These are phyloP conservation scores for Linaria vulgaris DNA, from an alignment of 257 asterid genomes.

Conservation along the genomic window DNA sequence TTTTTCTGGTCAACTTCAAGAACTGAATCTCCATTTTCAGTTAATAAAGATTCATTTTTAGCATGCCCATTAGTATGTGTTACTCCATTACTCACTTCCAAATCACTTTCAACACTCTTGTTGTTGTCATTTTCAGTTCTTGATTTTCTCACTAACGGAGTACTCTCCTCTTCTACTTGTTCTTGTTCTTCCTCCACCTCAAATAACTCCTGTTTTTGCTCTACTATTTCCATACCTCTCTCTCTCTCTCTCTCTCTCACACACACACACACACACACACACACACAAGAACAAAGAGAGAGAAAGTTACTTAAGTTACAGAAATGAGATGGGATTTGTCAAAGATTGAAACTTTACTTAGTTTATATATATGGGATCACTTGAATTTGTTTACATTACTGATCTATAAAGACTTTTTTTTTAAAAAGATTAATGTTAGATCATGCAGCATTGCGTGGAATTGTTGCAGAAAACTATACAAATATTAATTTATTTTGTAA, in stretches of 20 bases:
- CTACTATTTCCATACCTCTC: slow-evolving; percentile 50
- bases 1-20: slow-evolving; percentile 28
- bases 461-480: slow-evolving; percentile 31
- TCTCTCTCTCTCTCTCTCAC: slow-evolving; percentile 49
- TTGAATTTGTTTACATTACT: slow-evolving; percentile 18
- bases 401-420: neutral
- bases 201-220: slow-evolving; percentile 39
- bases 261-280: slow-evolving; percentile 21
- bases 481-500: slow-evolving; percentile 13
- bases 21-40: slow-evolving; percentile 23
- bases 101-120: slow-evolving; percentile 2
- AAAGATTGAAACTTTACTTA: neutral
- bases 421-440: slow-evolving; percentile 3
- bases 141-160: slow-evolving; percentile 41
- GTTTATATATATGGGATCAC: neutral
- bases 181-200: slow-evolving; percentile 36
- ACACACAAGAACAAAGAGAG: slow-evolving; percentile 3
- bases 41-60: slow-evolving; percentile 5
- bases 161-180: slow-evolving; percentile 30
- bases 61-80: slow-evolving; percentile 32
- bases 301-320: too few species aligned
- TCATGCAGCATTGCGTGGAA: slow-evolving; percentile 26
- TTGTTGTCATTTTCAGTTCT: slow-evolving; percentile 26
- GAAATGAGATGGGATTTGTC: too few species aligned
- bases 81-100: slow-evolving; percentile 21